Evolutionary conservation across 768 basidiomycete genomes (phyloP).

Genomic region (Podaxis sp.): DNA sequence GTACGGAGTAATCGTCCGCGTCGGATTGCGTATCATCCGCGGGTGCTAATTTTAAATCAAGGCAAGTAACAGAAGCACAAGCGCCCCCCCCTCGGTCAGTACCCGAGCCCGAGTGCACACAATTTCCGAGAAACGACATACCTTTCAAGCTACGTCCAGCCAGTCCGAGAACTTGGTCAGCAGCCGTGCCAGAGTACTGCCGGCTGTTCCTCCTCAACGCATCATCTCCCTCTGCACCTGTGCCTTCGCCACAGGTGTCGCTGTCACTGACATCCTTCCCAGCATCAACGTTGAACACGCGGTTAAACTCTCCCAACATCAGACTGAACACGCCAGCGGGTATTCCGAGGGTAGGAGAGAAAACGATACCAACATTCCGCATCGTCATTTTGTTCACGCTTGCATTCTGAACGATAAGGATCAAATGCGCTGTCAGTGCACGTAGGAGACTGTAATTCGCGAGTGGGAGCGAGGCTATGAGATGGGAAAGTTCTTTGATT

Average conservation of each 20-base stretch:
- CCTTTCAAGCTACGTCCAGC: conserved; percentile 63
- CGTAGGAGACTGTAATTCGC: conserved; percentile 93
- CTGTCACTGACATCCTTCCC: conserved; percentile 29
- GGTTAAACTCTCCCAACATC: conserved; percentile 90
- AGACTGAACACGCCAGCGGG: conserved; percentile 96
- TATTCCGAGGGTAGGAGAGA: conserved; percentile 95
- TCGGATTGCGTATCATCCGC: conserved; percentile 66
- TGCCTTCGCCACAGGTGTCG: conserved; percentile 21
- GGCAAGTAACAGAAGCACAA: conserved; percentile 17
- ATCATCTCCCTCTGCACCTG: conserved; percentile 23
- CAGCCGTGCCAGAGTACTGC: conserved; percentile 79
- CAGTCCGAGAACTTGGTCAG: conserved; percentile 78
- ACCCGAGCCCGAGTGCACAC: not conserved
- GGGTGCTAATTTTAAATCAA: conserved; percentile 26
- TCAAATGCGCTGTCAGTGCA: conserved; percentile 91
- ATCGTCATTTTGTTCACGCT: conserved; percentile 95
- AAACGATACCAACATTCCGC: conserved; percentile 97
- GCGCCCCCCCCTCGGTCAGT: conserved; percentile 7
- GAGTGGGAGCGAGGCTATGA: conserved; percentile 84
- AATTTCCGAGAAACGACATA: conserved; percentile 24
- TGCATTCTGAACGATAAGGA: conserved; percentile 90
- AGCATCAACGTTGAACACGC: conserved; percentile 81
- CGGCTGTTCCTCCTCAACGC: conserved; percentile 70
- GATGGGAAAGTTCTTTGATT: conserved; percentile 78
- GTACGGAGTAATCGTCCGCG: conserved; percentile 60